phyloP scores from a whole-genome alignment of 768 basidiomycete species.

The Artomyces pyxidatus region DNA sequence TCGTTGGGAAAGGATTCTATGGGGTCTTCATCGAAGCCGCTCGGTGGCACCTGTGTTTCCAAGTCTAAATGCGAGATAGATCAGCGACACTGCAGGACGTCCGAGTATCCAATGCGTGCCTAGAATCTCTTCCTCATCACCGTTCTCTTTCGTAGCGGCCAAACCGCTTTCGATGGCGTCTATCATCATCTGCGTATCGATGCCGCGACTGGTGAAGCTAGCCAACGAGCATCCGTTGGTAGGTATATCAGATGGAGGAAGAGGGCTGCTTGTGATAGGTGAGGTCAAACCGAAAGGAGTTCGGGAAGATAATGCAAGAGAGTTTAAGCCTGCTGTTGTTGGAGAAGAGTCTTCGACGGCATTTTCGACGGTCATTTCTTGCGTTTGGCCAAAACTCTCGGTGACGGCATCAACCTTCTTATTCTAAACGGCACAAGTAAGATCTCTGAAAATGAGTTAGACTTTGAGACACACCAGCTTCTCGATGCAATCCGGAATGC shows the following conservation, averaged over 20 bases:
- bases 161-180: conserved; percentile 20
- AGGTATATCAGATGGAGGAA: conserved; percentile 15
- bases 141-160: conserved; percentile 5
- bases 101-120: conserved; percentile 23
- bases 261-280: conserved; percentile 1
- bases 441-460: too few species aligned
- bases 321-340: too few species aligned
- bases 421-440: too few species aligned
- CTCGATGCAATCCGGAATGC: conserved; percentile 10
- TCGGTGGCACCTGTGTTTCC: conserved; percentile 22
- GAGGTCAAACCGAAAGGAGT: too few species aligned
- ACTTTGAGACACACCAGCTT: conserved; percentile 6
- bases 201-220: conserved; percentile 14
- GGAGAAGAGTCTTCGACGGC: too few species aligned
- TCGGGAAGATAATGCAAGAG: too few species aligned
- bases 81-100: too few species aligned
- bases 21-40: conserved; percentile 11
- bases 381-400: too few species aligned
- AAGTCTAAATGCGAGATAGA: too few species aligned
- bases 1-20: conserved; percentile 30
- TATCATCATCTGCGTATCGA: conserved; percentile 34
- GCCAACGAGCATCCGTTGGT: conserved; percentile 3
- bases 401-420: too few species aligned
- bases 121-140: conserved; percentile 39
- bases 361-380: too few species aligned